These are phyloP conservation scores for Thermothielavioides terrestris DNA, from an alignment of 495 filamentous ascomycete genomes.

Conservation along the genomic window DNA sequence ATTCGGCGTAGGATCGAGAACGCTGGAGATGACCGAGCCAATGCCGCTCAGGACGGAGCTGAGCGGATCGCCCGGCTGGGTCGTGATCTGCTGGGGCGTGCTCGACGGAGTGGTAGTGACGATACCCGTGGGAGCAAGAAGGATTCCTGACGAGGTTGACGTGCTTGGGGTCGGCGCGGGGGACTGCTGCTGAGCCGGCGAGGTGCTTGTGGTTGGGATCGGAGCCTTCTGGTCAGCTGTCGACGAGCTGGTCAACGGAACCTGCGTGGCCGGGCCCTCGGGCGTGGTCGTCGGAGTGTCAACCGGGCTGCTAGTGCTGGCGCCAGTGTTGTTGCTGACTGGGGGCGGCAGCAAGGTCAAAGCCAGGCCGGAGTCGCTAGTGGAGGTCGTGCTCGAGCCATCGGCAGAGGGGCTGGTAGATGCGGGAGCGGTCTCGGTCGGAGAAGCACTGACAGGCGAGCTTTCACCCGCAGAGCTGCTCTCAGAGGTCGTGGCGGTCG, in stretches of 20 bases:
- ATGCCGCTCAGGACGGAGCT: slow-evolving; percentile 1
- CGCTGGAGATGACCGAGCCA: background rate
- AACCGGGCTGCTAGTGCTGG: background rate
- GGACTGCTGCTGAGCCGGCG: background rate
- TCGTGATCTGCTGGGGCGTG: no score
- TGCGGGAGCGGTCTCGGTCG: background rate
- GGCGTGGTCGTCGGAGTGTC: background rate
- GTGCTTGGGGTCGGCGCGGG: background rate
- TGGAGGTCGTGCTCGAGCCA: background rate
- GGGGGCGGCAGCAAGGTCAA: background rate
- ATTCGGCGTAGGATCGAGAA: background rate
- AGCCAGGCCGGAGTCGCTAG: background rate
- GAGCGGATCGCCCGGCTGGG: background rate
- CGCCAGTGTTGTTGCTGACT: no score
- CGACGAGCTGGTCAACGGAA: no score
- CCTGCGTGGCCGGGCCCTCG: no score
- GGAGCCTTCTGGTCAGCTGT: background rate
- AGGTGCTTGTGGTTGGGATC: background rate
- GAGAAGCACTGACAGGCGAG: background rate
- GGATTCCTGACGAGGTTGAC: slow-evolving; percentile 1
- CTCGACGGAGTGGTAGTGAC: slow-evolving; percentile 2
- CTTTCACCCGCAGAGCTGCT: background rate
- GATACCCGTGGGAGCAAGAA: slow-evolving; percentile 11
- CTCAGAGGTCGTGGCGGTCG: background rate
- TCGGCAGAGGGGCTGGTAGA: background rate